A percentile compares a stretch with the other conserved stretches of the same genome.
These are phyloP conservation scores for Fagopyrum esculentum DNA, from an alignment of 148 eudicot genomes.

Conservation along the genomic window DNA sequence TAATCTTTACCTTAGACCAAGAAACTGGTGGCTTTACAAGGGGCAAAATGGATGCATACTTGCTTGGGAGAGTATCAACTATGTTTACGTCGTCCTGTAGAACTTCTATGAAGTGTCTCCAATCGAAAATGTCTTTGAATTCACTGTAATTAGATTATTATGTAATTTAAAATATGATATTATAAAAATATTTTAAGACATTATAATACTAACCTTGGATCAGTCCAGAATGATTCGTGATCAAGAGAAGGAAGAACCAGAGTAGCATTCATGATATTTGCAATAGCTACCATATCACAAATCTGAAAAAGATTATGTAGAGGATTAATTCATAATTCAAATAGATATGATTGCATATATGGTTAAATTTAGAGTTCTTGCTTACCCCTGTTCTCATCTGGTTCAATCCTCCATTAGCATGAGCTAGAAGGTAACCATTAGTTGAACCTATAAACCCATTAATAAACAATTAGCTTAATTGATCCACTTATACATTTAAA, in stretches of 20 bases:
- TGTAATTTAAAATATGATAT: too few species aligned
- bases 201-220: slow-evolving; percentile 41
- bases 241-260: slow-evolving; percentile 65
- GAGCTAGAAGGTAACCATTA: slow-evolving; percentile 47
- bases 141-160: slow-evolving; percentile 28
- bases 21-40: slow-evolving; percentile 48
- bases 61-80: slow-evolving; percentile 42
- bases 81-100: slow-evolving; percentile 42
- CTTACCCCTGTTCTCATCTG: slow-evolving; percentile 60
- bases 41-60: slow-evolving; percentile 27
- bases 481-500: neutral
- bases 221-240: slow-evolving; percentile 68
- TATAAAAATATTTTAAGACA: neutral
- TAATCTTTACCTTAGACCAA: slow-evolving; percentile 56
- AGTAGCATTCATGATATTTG: slow-evolving; percentile 67
- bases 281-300: slow-evolving; percentile 73
- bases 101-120: slow-evolving; percentile 51
- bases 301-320: slow-evolving; percentile 29
- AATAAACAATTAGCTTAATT: neutral
- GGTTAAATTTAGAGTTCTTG: neutral
- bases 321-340: neutral
- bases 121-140: slow-evolving; percentile 62
- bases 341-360: neutral
- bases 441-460: slow-evolving; percentile 18
- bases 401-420: slow-evolving; percentile 62